Conservation (phyloP, 2,329 filamentous ascomycete genomes). For the Fusarium luffae region DNA sequence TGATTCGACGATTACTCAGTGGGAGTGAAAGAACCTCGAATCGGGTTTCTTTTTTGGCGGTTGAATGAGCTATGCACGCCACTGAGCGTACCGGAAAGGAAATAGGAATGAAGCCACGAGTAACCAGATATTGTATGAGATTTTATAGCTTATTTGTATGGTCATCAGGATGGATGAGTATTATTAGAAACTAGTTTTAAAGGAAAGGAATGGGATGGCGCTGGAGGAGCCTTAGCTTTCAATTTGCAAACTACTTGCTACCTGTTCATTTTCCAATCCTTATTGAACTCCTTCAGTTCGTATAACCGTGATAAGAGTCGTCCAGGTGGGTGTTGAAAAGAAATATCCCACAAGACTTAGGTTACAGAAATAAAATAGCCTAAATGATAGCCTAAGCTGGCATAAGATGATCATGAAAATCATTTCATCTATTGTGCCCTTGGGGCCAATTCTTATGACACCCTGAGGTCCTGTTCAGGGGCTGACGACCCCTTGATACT, state of each 20-base stretch:
- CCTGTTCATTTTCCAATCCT: constrained; percentile 14
- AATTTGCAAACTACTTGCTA: constrained; percentile 38
- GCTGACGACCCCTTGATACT: constrained; percentile 36
- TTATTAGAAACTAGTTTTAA: constrained; percentile 21
- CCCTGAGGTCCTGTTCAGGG: constrained; percentile 27
- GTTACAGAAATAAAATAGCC: no score
- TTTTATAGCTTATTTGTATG: constrained; percentile 27
- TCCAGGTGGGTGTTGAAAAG: background rate
- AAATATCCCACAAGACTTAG: no score
- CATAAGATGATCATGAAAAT: no score
- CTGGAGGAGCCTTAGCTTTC: constrained; percentile 29
- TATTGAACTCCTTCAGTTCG: constrained; percentile 28
- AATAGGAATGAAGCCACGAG: constrained; percentile 6
- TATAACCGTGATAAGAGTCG: constrained; percentile 37
- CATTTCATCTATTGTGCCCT: no score
- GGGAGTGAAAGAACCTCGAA: constrained; percentile 6
- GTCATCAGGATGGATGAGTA: constrained; percentile 25
- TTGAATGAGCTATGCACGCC: constrained; percentile 1
- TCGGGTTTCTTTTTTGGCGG: constrained; percentile 3
- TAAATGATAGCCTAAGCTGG: no score
- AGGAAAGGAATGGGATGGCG: constrained; percentile 31
- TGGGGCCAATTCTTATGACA: no score
- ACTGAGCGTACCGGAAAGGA: constrained; percentile 6
- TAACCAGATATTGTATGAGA: constrained; percentile 25
- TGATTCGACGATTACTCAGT: constrained; percentile 13